These are phyloP conservation scores for Colletotrichum abscissum DNA, from an alignment of 2,329 filamentous ascomycete genomes.

Conservation along the genomic window DNA sequence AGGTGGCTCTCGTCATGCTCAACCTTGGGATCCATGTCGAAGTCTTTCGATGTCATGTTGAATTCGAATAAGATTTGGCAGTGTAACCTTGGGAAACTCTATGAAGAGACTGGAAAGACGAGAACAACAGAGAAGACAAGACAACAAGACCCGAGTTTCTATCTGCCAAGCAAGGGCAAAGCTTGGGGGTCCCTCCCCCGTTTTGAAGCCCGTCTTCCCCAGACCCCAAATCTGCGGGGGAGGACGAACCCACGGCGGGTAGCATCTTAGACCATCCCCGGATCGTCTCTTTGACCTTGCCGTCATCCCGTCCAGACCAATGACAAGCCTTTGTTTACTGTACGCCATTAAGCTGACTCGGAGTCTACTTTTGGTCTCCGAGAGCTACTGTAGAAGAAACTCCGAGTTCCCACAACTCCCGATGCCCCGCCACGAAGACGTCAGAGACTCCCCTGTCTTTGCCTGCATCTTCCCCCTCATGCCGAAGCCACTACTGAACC, in stretches of 20 bases:
- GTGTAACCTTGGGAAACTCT: background rate
- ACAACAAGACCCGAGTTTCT: conserved; percentile 1
- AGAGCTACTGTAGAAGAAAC: background rate
- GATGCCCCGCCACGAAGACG: conserved; percentile 12
- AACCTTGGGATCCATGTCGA: conserved; percentile 35
- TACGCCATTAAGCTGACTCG: background rate
- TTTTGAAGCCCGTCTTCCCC: conserved; percentile 32
- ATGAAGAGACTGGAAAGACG: background rate
- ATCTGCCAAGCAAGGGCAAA: conserved; percentile 22
- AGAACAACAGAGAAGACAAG: background rate
- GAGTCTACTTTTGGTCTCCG: conserved; percentile 21
- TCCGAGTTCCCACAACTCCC: background rate
- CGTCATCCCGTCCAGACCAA: conserved; percentile 31
- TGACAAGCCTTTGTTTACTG: background rate
- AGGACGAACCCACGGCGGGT: background rate
- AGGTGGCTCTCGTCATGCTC: conserved; percentile 38
- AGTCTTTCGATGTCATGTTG: conserved; percentile 16
- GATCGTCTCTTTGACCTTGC: background rate
- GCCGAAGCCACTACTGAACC: background rate
- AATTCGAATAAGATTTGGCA: background rate
- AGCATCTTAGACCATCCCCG: conserved; percentile 7
- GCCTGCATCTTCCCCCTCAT: background rate
- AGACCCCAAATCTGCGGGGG: conserved; percentile 23
- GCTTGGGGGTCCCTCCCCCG: conserved; percentile 20
- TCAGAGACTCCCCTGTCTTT: conserved; percentile 6